phyloP scores from a whole-genome alignment of 768 basidiomycete genomes.

The Suillus subluteus region DNA sequence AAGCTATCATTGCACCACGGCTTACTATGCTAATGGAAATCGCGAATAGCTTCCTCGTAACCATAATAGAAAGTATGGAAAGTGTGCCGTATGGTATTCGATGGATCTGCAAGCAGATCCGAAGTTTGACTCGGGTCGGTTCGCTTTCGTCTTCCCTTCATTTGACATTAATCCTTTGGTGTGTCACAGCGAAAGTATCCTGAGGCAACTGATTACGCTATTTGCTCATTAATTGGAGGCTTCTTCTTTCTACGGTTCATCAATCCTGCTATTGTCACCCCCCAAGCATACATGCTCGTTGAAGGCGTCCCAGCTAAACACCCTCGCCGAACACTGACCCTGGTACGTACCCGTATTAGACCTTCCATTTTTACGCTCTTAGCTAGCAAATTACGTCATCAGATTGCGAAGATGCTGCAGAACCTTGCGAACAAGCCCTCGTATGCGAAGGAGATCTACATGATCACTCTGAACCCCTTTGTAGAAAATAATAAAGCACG shows the following conservation, averaged over 20 bases:
- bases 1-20: slow-evolving; percentile 96
- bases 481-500: slow-evolving; percentile 98
- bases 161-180: slow-evolving; percentile 12
- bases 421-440: slow-evolving; percentile 99
- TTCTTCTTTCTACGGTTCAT: slow-evolving; percentile 99
- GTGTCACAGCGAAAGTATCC: slow-evolving; percentile 89
- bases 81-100: slow-evolving; percentile 98
- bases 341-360: slow-evolving; percentile 48
- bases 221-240: slow-evolving; percentile 97
- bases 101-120: slow-evolving; percentile 99
- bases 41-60: slow-evolving; percentile 94
- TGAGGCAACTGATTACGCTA: slow-evolving; percentile 97
- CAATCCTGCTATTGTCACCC: slow-evolving; percentile 98
- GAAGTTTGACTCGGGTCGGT: slow-evolving; percentile 90
- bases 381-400: slow-evolving; percentile 12
- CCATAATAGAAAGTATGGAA: slow-evolving; percentile 98
- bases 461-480: slow-evolving; percentile 98
- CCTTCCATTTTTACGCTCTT: background rate
- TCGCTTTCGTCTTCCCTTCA: slow-evolving; percentile 13
- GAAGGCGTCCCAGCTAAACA: slow-evolving; percentile 98
- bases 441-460: slow-evolving; percentile 97
- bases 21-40: slow-evolving; percentile 99
- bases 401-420: slow-evolving; percentile 99
- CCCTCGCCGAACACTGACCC: slow-evolving; percentile 91
- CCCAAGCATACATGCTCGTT: slow-evolving; percentile 99